These are phyloP conservation scores for Solanum dulcamara DNA, from an alignment of 257 asterid genomes.

Conservation along the genomic window DNA sequence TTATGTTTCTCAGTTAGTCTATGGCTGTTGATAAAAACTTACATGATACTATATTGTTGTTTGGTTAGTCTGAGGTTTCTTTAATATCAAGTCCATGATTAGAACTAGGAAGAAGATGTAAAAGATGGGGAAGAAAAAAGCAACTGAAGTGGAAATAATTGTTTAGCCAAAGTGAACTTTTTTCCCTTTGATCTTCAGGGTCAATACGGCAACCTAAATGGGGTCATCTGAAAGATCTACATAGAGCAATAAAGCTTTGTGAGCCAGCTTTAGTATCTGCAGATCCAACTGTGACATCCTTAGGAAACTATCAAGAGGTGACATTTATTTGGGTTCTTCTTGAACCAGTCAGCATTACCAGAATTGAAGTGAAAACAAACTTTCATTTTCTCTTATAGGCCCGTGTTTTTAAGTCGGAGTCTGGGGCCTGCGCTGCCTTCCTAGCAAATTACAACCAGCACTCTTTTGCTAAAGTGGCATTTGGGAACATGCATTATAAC, in stretches of 20 bases:
- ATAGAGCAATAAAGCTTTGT: constrained; percentile 90
- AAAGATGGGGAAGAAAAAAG: not conserved
- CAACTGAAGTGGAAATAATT: not conserved
- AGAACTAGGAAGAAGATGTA: not conserved
- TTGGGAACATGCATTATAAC: constrained; percentile 62
- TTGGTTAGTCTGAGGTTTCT: not conserved
- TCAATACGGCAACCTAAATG: constrained; percentile 79
- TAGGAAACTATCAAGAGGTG: constrained; percentile 96
- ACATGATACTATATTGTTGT: not conserved
- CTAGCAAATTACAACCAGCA: constrained; percentile 69
- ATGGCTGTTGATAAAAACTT: not conserved
- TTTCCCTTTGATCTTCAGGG: constrained; percentile 28
- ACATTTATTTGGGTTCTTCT: constrained; percentile 7
- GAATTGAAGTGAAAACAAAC: not conserved
- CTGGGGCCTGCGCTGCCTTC: constrained; percentile 89
- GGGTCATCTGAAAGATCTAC: constrained; percentile 98
- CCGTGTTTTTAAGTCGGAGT: constrained; percentile 55
- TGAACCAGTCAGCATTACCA: not conserved
- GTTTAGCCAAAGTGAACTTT: not conserved
- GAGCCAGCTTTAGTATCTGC: constrained; percentile 85
- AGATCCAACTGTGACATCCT: constrained; percentile 57
- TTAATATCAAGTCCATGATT: not conserved
- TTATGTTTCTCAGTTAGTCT: not conserved
- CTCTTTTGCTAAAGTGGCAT: constrained; percentile 63
- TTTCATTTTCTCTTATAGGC: constrained; percentile 37